These are phyloP conservation scores for Mycogone perniciosa DNA, from an alignment of 2,329 filamentous ascomycete genomes.

Conservation along the genomic window DNA sequence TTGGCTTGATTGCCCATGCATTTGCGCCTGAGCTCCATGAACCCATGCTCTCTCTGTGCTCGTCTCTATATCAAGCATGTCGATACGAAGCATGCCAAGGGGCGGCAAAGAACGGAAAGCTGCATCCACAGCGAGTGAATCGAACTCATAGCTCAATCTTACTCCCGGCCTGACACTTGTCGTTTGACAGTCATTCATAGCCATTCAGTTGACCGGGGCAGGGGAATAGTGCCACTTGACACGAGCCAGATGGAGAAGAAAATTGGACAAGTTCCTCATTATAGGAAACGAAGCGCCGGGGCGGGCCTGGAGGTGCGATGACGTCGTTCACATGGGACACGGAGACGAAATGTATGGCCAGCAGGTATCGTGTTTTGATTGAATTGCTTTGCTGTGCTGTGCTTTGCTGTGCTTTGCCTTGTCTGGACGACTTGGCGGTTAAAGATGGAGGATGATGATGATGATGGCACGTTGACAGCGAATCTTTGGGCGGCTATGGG, in stretches of 20 bases:
- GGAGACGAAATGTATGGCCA: slow-evolving; percentile 7
- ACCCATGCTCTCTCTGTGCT: background rate
- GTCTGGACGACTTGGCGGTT: background rate
- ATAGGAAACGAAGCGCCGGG: too few species aligned
- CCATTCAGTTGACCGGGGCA: slow-evolving; percentile 11
- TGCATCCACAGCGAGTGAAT: background rate
- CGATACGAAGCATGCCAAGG: background rate
- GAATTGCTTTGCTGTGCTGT: too few species aligned
- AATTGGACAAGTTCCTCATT: too few species aligned
- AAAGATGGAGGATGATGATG: background rate
- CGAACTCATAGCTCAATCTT: background rate
- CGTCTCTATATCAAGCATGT: slow-evolving; percentile 4
- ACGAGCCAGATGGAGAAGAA: background rate
- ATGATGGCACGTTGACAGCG: background rate
- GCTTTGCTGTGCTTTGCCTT: too few species aligned
- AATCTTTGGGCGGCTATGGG: slow-evolving; percentile 15
- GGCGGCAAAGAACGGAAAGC: background rate
- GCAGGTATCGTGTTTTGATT: background rate
- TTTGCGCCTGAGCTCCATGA: too few species aligned
- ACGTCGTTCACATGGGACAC: background rate
- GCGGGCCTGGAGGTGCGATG: background rate
- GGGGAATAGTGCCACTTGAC: slow-evolving; percentile 15
- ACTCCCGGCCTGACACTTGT: too few species aligned
- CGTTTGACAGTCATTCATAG: background rate
- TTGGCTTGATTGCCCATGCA: too few species aligned